phyloP scores from a whole-genome alignment of 73 alveolate genomes.

The Stentor coeruleus region DNA sequence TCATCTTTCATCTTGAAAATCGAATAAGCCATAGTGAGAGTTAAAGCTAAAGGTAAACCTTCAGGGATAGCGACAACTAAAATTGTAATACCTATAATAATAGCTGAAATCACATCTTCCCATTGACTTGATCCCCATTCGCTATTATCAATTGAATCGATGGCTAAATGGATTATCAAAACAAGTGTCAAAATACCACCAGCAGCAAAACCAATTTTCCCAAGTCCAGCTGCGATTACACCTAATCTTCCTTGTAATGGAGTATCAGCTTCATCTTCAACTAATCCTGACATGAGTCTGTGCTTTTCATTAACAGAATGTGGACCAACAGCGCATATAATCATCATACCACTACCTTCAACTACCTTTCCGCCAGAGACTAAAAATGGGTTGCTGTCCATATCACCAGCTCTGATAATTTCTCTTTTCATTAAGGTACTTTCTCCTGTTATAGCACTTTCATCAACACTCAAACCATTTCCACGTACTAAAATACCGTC shows the following conservation, averaged over 20 bases:
- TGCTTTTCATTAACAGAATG: conserved; percentile 68
- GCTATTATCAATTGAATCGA: conserved; percentile 43
- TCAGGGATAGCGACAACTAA: conserved; percentile 98
- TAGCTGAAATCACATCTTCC: conserved; percentile 51
- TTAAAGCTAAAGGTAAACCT: conserved; percentile 98
- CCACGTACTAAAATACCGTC: conserved; percentile 73
- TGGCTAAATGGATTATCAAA: conserved; percentile 55
- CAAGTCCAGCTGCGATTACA: conserved; percentile 88
- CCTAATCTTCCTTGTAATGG: conserved; percentile 91
- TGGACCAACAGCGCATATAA: conserved; percentile 86
- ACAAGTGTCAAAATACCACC: conserved; percentile 79
- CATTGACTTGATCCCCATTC: conserved; percentile 32
- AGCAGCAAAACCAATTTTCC: conserved; percentile 80
- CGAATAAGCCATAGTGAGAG: conserved; percentile 93
- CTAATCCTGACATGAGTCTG: conserved; percentile 48
- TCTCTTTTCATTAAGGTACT: conserved; percentile 72
- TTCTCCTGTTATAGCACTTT: conserved; percentile 91
- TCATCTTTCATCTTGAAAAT: conserved; percentile 92
- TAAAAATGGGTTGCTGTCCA: conserved; percentile 72
- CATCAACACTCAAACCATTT: conserved; percentile 40
- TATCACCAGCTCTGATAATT: conserved; percentile 13
- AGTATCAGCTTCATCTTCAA: conserved; percentile 59
- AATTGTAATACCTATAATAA: conserved; percentile 82
- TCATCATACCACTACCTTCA: conserved; percentile 84
- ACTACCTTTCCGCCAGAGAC: conserved; percentile 75